phyloP scores from a whole-genome alignment of 257 asterid species.

The Solanum etuberosum region DNA sequence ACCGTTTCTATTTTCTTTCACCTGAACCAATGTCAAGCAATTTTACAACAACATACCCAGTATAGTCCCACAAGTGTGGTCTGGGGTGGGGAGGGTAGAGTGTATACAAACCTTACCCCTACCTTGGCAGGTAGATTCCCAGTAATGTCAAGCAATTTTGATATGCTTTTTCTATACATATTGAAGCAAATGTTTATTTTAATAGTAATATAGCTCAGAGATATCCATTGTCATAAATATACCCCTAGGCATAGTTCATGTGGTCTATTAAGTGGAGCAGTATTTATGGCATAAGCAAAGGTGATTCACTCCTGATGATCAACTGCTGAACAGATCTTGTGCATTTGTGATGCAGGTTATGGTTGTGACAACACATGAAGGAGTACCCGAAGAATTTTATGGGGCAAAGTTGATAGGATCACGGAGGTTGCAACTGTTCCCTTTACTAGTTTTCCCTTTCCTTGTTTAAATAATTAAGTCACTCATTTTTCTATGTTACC shows the following conservation, averaged over 20 bases:
- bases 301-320: neutral
- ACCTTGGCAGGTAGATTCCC: neutral
- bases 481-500: neutral
- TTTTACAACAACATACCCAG: neutral
- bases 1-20: neutral
- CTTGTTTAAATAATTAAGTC: neutral
- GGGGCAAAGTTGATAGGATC: constrained; percentile 97
- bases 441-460: neutral
- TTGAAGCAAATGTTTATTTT: neutral
- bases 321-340: neutral
- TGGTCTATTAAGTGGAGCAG: neutral
- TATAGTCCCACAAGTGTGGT: neutral
- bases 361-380: constrained; percentile 99
- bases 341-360: constrained; percentile 49
- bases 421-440: constrained; percentile 38
- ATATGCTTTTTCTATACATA: neutral
- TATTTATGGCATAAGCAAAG: neutral
- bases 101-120: neutral
- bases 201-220: neutral
- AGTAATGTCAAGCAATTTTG: neutral
- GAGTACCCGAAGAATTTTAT: constrained; percentile 87
- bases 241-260: neutral
- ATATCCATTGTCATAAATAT: neutral
- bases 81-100: neutral
- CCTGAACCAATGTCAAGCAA: neutral